These are phyloP conservation scores for Globisporangium canariense DNA, from an alignment of 352 stramenopile species.

Conservation along the genomic window DNA sequence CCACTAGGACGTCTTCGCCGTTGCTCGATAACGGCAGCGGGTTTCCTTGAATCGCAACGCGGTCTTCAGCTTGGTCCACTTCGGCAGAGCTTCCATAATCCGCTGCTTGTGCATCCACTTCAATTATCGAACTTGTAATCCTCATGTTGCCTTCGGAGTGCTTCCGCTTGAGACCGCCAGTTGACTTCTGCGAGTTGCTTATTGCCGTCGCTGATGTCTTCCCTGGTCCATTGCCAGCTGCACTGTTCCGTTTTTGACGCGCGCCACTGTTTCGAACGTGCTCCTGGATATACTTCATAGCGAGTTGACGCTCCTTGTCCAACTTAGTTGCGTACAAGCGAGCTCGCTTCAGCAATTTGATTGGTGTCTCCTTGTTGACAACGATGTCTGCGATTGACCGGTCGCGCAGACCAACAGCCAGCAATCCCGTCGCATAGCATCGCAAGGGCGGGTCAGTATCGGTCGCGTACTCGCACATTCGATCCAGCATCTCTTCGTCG, in stretches of 20 bases:
- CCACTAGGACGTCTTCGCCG: background rate
- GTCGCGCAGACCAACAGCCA: slow-evolving; percentile 75
- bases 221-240: slow-evolving; percentile 10
- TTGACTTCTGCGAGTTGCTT: background rate
- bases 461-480: slow-evolving; percentile 63
- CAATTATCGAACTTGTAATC: slow-evolving; percentile 16
- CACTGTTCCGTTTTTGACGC: slow-evolving; percentile 33
- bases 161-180: slow-evolving; percentile 39
- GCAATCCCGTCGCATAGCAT: slow-evolving; percentile 73
- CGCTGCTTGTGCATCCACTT: slow-evolving; percentile 21
- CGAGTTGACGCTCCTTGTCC: slow-evolving; percentile 58
- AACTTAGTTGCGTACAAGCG: slow-evolving; percentile 77
- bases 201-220: slow-evolving; percentile 1
- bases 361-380: slow-evolving; percentile 74
- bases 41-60: background rate
- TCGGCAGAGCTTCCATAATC: background rate
- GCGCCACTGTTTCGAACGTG: slow-evolving; percentile 34
- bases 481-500: slow-evolving; percentile 78
- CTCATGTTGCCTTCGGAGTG: slow-evolving; percentile 28
- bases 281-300: slow-evolving; percentile 79
- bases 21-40: background rate
- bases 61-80: slow-evolving; percentile 10
- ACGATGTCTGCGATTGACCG: slow-evolving; percentile 77
- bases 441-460: slow-evolving; percentile 52
- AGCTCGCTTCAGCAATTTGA: slow-evolving; percentile 71